Evolutionary conservation across 768 basidiomycete species (phyloP).

Genomic region (Coprinopsis strossmayeri): DNA sequence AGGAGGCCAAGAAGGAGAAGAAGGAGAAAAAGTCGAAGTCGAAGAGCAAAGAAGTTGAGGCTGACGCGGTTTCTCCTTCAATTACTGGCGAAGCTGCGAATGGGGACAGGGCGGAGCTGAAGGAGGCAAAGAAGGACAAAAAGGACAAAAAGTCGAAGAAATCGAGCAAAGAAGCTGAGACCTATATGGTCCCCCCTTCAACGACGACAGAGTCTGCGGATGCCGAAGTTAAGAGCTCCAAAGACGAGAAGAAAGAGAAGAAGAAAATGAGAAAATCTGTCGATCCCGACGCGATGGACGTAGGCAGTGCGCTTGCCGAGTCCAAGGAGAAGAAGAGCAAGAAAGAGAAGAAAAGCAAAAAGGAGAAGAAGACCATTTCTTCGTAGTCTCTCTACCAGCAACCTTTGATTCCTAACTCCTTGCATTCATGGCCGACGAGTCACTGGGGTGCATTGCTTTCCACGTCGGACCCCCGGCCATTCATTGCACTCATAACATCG

Average conservation of each 20-base stretch:
- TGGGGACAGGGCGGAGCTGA: conserved; percentile 15
- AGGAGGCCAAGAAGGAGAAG: conserved; percentile 18
- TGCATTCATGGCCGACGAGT: no score
- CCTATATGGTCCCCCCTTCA: neutral
- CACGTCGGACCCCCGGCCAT: no score
- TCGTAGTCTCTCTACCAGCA: neutral
- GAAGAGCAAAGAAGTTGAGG: conserved; percentile 5
- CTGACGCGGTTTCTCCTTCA: no score
- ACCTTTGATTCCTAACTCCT: no score
- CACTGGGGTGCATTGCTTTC: no score
- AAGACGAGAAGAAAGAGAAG: conserved; percentile 20
- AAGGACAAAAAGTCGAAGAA: conserved; percentile 21
- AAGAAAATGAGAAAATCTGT: conserved; percentile 12
- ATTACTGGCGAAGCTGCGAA: conserved; percentile 13
- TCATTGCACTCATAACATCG: no score
- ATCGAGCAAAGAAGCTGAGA: conserved; percentile 4
- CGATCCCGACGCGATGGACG: conserved; percentile 9
- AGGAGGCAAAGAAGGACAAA: conserved; percentile 28
- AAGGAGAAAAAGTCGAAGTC: conserved; percentile 14
- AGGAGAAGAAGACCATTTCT: conserved; percentile 11
- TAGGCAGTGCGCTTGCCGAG: conserved; percentile 1
- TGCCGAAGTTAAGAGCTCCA: conserved; percentile 10
- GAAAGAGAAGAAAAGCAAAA: conserved; percentile 15
- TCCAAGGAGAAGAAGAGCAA: conserved; percentile 8
- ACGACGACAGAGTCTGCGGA: neutral